Evolutionary conservation across 148 eudicot species (phyloP), one percentile per base, ranked within the genome.

Genomic region (Silene uniflora): DNA sequence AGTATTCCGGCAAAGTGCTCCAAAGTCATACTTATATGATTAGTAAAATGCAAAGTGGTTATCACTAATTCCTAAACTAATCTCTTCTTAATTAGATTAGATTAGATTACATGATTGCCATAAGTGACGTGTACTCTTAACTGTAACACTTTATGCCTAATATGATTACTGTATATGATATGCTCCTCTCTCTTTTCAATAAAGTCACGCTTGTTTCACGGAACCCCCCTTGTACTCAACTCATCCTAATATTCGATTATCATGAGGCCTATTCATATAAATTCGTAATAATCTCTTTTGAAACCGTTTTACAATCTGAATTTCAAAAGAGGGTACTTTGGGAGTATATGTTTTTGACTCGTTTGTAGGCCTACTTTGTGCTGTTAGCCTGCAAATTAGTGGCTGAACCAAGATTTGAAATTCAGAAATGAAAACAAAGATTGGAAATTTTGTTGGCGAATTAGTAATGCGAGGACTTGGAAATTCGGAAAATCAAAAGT

Each of bases 21-120:
- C 0, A 5, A 24, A 23, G 35, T 22, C n/a, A 23, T 23, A 22
- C 73, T 61, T 32, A 59, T 17, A 11, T 27, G 52, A 18, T 1
- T 54, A 74, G 10, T 74, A 70, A 70, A 71, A n/a, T 71, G 54
- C 80, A 62, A 71, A 77, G 75, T 77, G 75, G 75, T 77, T 77
- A 62, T 47, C 75, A 62, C 69, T 71, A 70, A 62, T 52, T 71
- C 24, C 80, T 77, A 70, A 66, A 61, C 72, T 71, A 39, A 47
- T 62, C 71, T 52, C 75, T 47, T 62, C 29, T 77, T 71, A 44
- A 10, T 77, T 12, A 54, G 74, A 12, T 14, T 49, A 52, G 17
- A 52, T 70, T 59, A 19, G 67, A 69, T 76, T 58, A 67, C 23
- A 69, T 76, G 58, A 60, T 18, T 68, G 17, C 52, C 39, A 59